Base-by-base conservation (phyloP, 192 early-diverging fungal genomes). In the Linnemannia schmuckeri region DNA sequence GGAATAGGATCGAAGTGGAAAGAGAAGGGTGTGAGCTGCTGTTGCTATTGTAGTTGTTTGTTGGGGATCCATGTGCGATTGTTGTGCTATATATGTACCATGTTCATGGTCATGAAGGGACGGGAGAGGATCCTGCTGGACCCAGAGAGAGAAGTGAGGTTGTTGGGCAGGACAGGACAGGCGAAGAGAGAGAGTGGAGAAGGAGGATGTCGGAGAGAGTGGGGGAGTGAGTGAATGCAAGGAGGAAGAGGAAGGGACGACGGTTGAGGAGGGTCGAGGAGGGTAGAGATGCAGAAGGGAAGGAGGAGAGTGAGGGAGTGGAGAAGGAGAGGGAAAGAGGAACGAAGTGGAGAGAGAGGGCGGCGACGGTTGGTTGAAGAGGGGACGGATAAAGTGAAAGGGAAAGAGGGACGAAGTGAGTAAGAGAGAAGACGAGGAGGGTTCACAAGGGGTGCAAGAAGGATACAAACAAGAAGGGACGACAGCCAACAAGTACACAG, bases 91-190 rank as follows among this genome's bases (percentile, higher is more conserved):
- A 15, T 70, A 40, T 42, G 10, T 72, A 72, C 70, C 70, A 72
- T 72, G 70, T 72, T 42, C 70, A 72, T 42, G 37, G 70, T 42
- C 70, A 72, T 72, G 38, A 40, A 72, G 61, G 61, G 61, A 66
- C 61, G 61, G 61, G 22, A 42, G 70, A 42, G 70, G 70, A 72
- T 72, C 41, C 70, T n/a, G 70, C 40, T 41, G 70, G 70, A 72
- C 38, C 41, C 35, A 24, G 69, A 41, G 70, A 72, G 70, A 22
- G 12, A 20, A 15, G 2, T 35, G 22, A 22, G 20, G 37, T 72
- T 38, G 41, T 42, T 42, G 41, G 38, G 20, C 18, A 41, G 20
- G n/a, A 42, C 35, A 41, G 20, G 38, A 22, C 38, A 72, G 35
- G 7, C 40, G 10, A 66, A 33, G 61, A 57, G 55, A 57, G 55